Conservation (phyloP, 1,139 yeast genomes). For the Citeromyces siamensis region DNA sequence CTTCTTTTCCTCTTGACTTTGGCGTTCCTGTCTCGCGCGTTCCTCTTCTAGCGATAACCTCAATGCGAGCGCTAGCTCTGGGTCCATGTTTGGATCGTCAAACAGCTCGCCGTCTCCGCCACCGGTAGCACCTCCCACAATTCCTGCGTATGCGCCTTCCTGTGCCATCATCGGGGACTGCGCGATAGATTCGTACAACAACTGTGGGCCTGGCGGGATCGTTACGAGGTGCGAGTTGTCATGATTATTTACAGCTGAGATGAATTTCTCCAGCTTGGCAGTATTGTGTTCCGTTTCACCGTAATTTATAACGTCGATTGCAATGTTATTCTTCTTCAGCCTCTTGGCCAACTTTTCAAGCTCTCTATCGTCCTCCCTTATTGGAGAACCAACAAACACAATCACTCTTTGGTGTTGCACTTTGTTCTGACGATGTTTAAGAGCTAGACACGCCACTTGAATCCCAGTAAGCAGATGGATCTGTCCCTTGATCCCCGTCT, state of each 20-base stretch:
- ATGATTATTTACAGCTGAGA: conserved; percentile 58
- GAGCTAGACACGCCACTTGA: conserved; percentile 94
- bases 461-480: conserved; percentile 71
- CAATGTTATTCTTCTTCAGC: conserved; percentile 87
- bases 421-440: conserved; percentile 92
- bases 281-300: conserved; percentile 83
- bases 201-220: conserved; percentile 78
- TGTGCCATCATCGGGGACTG: conserved; percentile 59
- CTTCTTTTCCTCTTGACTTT: conserved; percentile 17
- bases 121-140: conserved; percentile 28
- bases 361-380: conserved; percentile 56
- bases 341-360: conserved; percentile 81
- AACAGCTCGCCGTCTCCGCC: conserved; percentile 32
- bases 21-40: conserved; percentile 62
- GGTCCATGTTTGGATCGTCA: conserved; percentile 87
- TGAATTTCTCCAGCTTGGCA: conserved; percentile 68
- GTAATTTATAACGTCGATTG: conserved; percentile 82
- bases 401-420: conserved; percentile 86
- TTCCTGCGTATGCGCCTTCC: conserved; percentile 24
- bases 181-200: conserved; percentile 63
- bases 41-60: conserved; percentile 79
- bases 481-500: conserved; percentile 60
- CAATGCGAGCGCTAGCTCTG: conserved; percentile 92
- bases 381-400: conserved; percentile 84
- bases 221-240: conserved; percentile 82